Conservation (phyloP, 345 rosid species). For the Lepidium didymum region DNA sequence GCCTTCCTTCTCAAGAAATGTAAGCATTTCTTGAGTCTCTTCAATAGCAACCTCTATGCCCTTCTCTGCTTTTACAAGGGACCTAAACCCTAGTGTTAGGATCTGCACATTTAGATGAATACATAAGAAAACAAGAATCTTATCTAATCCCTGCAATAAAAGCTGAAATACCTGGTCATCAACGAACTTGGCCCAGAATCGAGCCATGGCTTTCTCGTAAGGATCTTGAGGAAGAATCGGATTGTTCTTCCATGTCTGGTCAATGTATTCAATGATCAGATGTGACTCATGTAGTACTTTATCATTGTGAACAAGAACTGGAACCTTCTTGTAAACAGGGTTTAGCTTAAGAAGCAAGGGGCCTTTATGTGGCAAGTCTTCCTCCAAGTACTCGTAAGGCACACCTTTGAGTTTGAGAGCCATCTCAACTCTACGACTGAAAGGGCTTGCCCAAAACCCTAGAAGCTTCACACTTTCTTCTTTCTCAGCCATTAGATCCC, state of each 20-base stretch:
- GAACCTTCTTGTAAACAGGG: constrained; percentile 33
- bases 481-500: neutral
- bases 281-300: constrained; percentile 29
- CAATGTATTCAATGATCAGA: constrained; percentile 36
- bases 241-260: constrained; percentile 33
- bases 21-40: constrained; percentile 12
- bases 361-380: constrained; percentile 29
- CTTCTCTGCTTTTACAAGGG: constrained; percentile 6
- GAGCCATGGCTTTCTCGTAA: constrained; percentile 32
- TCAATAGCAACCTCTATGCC: constrained; percentile 12
- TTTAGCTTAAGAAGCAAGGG: constrained; percentile 26
- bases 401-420: constrained; percentile 38
- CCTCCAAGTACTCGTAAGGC: constrained; percentile 30
- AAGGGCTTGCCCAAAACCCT: constrained; percentile 34
- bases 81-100: neutral
- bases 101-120: neutral
- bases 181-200: constrained; percentile 35
- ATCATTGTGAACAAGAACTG: constrained; percentile 35
- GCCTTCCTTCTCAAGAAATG: constrained; percentile 25
- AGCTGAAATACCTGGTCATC: constrained; percentile 16
- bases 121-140: neutral
- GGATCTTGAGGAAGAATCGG: constrained; percentile 38
- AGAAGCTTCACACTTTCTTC: constrained; percentile 32
- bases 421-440: constrained; percentile 24
- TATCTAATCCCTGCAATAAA: neutral